phyloP scores from a whole-genome alignment of 2,329 filamentous ascomycete species.

The Penicillium sp. region DNA sequence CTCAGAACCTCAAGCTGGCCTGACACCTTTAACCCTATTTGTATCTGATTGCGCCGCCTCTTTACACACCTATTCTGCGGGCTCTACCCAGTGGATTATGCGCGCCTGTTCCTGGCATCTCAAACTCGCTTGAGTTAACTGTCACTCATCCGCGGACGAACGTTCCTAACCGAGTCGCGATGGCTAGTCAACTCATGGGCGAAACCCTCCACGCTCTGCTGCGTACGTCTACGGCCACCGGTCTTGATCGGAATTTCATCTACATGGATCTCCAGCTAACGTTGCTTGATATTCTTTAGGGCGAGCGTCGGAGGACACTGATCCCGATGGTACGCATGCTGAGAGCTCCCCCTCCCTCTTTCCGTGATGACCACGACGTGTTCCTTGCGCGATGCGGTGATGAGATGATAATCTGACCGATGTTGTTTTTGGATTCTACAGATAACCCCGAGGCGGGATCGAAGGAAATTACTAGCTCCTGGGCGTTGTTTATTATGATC shows the following conservation, averaged over 20 bases:
- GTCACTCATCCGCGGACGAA: constrained; percentile 28
- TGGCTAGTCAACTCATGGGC: constrained; percentile 39
- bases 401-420: constrained; percentile 1
- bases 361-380: neutral
- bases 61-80: neutral
- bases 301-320: constrained; percentile 38
- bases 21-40: constrained; percentile 7
- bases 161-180: constrained; percentile 26
- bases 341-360: constrained; percentile 2
- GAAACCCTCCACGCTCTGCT: constrained; percentile 36
- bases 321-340: constrained; percentile 39
- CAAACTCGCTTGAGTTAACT: constrained; percentile 36
- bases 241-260: neutral
- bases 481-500: constrained; percentile 96
- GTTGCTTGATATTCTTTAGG: constrained; percentile 22
- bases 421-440: constrained; percentile 23
- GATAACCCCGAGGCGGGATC: constrained; percentile 76
- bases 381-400: neutral
- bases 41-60: constrained; percentile 4
- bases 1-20: constrained; percentile 9
- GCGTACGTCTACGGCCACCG: constrained; percentile 29
- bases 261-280: constrained; percentile 18
- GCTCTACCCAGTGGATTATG: constrained; percentile 33
- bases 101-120: constrained; percentile 30
- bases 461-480: constrained; percentile 94